Evolutionary conservation across 106 monocot genomes (phyloP).

Genomic region (Acorus gramineus): DNA sequence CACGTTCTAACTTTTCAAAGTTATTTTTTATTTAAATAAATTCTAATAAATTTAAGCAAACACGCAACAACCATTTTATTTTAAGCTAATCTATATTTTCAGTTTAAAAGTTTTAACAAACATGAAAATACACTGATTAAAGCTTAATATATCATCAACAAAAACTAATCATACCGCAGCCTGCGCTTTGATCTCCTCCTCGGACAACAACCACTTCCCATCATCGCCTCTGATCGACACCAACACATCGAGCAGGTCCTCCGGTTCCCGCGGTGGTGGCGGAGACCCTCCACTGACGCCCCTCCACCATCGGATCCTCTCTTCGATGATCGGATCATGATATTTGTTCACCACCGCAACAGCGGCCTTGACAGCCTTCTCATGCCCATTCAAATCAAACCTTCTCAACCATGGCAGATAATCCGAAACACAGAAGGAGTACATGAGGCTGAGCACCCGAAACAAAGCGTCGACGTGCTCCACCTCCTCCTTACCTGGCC

Average conservation of each 20-base stretch:
- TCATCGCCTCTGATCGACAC: background rate
- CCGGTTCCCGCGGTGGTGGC: background rate
- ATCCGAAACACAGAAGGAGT: background rate
- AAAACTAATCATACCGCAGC: background rate
- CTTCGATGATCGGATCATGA: background rate
- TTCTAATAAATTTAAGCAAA: too few species aligned
- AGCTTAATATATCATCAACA: too few species aligned
- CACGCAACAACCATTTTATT: too few species aligned
- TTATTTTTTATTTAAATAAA: too few species aligned
- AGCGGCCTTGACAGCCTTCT: background rate
- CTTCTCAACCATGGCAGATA: background rate
- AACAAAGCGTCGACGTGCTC: background rate
- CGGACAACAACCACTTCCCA: background rate
- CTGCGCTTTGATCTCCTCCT: conserved; percentile 2
- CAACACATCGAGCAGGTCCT: background rate
- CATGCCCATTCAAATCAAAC: background rate
- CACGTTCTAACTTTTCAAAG: too few species aligned
- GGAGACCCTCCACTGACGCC: background rate
- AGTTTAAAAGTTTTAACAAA: too few species aligned
- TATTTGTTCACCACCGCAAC: background rate
- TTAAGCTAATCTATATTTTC: too few species aligned
- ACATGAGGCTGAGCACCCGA: background rate
- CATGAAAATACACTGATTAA: too few species aligned
- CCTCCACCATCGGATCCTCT: background rate
- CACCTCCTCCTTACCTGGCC: background rate